Evolutionary conservation across 2,329 filamentous ascomycete species (phyloP), one percentile per base, ranked within the genome.

Genomic region (Beauveria bassiana): DNA sequence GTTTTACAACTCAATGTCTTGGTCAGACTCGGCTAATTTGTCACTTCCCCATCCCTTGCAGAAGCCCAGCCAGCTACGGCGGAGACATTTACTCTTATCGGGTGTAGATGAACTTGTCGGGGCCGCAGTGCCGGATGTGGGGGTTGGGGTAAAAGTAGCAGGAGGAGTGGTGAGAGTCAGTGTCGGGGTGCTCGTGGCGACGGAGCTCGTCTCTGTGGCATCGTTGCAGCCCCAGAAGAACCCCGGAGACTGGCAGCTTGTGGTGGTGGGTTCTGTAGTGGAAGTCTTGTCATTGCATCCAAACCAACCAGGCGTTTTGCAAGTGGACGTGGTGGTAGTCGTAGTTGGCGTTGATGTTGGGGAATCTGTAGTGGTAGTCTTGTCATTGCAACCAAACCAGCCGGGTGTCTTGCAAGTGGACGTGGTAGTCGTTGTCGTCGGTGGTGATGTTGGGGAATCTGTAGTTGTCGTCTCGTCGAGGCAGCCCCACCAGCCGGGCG

Each of bases 401-500:
- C 34, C 34, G 12, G 34, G 34, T 14, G 34, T 38, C 34, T 38
- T 38, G 34, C 34, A 38, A 5, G 34, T 38, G 12, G 34, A 38
- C 34, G 34, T 38, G 12, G 34, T 38, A 38, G 34, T 38, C 4
- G 34, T 38, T 14, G 77, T 78, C 3, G 77, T 74, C 0, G 74
- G 47, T 16, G 57, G 46, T 26, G 57, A 28, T 18, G 47, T 71
- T 24, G 74, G 75, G 74, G 7, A 75, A 20, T 52, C 50, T 22
- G 50, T 38, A 75, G 1, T 78, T 79, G 86, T 87, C 3, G 81
- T 81, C 72, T 87, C 82, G 66, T 91, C 88, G 45, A 90, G 76
- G 70, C 86, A 92, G 24, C 90, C 91, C 88, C 88, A 96, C 93
- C 93, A 96, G 5, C 93, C 91, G 31, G 93, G 93, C 1, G 93